A percentile compares a stretch with the other conserved stretches of the same genome.
Conservation (phyloP, 139 green algal species). For the Desmodesmus armatus region DNA sequence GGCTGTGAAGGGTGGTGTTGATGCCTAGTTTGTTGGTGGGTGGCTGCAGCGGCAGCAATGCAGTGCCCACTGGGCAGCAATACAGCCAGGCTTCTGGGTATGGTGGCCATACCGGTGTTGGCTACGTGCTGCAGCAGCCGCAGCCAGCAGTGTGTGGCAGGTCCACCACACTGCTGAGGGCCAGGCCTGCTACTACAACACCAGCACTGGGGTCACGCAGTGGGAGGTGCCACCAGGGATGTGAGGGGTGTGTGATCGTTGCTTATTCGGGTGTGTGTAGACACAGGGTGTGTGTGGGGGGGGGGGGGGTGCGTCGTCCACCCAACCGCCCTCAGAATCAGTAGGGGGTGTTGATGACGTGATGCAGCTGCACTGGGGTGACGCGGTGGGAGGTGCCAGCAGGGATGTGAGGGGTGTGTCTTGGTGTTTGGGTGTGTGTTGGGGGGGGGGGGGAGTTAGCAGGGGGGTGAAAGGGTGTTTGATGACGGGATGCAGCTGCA, state of each 20-base stretch:
- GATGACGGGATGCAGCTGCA: no score
- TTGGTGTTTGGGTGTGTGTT: no score
- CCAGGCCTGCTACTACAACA: constrained; percentile 84
- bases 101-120: neutral
- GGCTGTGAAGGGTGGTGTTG: no score
- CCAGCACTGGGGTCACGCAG: constrained; percentile 69
- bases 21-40: no score
- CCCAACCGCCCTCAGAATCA: neutral
- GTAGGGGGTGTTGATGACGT: no score
- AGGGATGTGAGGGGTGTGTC: no score
- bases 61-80: constrained; percentile 35
- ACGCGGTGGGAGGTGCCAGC: constrained; percentile 85
- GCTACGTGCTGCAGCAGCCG: constrained; percentile 2
- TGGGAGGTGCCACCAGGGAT: constrained; percentile 78
- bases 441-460: no score
- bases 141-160: constrained; percentile 66
- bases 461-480: no score
- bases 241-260: no score
- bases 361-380: no score
- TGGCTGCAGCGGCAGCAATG: neutral
- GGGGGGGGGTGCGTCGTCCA: neutral
- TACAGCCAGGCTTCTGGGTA: neutral
- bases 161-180: constrained; percentile 83
- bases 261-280: no score
- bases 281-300: no score